Evolutionary conservation across 1,139 yeast species (phyloP).

Genomic region (Suhomyces terraborum): DNA sequence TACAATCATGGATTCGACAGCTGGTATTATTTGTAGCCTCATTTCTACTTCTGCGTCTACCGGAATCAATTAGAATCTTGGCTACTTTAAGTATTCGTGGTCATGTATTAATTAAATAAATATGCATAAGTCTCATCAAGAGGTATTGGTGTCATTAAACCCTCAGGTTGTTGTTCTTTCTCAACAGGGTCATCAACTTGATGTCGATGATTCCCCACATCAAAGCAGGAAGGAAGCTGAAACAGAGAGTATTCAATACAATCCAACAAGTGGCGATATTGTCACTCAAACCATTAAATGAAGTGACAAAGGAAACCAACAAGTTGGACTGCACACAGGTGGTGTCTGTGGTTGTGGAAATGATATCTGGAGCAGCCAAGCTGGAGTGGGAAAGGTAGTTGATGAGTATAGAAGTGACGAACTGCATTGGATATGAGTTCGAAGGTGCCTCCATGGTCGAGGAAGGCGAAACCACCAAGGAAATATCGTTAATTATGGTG

Average conservation of each 20-base stretch:
- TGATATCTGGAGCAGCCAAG: constrained; percentile 10
- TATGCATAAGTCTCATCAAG: background rate
- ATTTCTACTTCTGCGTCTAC: too few relatives aligned
- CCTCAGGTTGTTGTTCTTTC: background rate
- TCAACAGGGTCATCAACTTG: constrained; percentile 13
- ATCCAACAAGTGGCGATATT: constrained; percentile 24
- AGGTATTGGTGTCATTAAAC: constrained; percentile 3
- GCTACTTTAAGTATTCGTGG: background rate
- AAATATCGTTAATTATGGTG: constrained; percentile 11
- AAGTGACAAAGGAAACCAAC: constrained; percentile 10
- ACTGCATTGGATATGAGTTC: constrained; percentile 15
- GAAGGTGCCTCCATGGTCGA: constrained; percentile 10
- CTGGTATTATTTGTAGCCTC: too few relatives aligned
- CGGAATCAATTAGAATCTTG: too few relatives aligned
- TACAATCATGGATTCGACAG: too few relatives aligned
- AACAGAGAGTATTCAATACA: constrained; percentile 27
- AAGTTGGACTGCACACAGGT: constrained; percentile 9
- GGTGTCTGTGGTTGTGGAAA: constrained; percentile 6
- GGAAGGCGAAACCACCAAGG: constrained; percentile 5
- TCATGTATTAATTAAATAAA: constrained; percentile 1
- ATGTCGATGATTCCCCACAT: constrained; percentile 28
- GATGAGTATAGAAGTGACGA: constrained; percentile 23
- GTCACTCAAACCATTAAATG: constrained; percentile 13
- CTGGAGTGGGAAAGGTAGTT: constrained; percentile 21
- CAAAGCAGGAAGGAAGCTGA: constrained; percentile 30